Percentiles rank a stretch among this genome's conserved stretches.
phyloP scores from a whole-genome alignment of 2,329 filamentous ascomycete species.

The Colletotrichum shisoi region DNA sequence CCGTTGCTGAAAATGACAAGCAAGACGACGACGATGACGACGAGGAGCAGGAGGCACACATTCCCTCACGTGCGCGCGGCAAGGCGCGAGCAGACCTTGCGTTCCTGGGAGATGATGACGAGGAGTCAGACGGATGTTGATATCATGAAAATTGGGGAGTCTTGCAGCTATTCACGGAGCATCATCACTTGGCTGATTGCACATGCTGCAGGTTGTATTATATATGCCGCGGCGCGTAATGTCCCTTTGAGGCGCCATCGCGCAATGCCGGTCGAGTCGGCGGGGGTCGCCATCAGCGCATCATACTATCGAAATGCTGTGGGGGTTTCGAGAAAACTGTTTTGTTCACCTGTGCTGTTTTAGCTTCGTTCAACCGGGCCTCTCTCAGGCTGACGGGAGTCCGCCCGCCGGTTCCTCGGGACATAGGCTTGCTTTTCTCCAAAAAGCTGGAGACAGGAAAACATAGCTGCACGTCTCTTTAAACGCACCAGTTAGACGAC shows the following conservation, averaged over 20 bases:
- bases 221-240: constrained; percentile 15
- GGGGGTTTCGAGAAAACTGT: constrained; percentile 4
- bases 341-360: not conserved
- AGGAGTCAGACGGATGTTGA: constrained; percentile 61
- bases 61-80: constrained; percentile 56
- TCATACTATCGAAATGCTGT: constrained; percentile 3
- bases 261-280: constrained; percentile 29
- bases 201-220: constrained; percentile 29
- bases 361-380: constrained; percentile 21
- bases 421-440: constrained; percentile 1
- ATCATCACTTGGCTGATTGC: constrained; percentile 30
- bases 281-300: not conserved
- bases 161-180: not conserved
- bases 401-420: not conserved
- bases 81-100: constrained; percentile 63
- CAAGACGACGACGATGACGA: constrained; percentile 44
- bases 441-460: constrained; percentile 5
- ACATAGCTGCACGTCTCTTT: constrained; percentile 10
- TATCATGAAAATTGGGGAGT: not conserved
- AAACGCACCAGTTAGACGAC: constrained; percentile 31
- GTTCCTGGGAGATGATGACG: constrained; percentile 74
- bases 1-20: constrained; percentile 44
- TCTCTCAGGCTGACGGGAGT: constrained; percentile 18
- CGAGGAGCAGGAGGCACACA: constrained; percentile 47
- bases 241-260: constrained; percentile 11